phyloP scores from a whole-genome alignment of 1,284 basidiomycete species.

The Lignosus rhinocerotis region DNA sequence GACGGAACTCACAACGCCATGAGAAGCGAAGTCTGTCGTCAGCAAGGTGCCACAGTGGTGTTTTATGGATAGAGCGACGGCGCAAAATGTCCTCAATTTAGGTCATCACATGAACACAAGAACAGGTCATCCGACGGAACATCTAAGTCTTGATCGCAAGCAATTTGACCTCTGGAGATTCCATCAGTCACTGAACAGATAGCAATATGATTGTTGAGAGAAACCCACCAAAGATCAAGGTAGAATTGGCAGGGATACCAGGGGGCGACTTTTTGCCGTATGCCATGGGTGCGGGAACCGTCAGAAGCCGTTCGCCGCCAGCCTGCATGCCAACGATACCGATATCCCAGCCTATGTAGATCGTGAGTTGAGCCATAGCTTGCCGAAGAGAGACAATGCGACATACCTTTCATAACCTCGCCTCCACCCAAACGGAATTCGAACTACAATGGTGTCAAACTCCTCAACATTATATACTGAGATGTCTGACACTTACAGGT shows the following conservation, averaged over 20 bases:
- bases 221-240: slow-evolving; percentile 68
- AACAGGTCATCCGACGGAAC: not conserved
- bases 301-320: slow-evolving; percentile 86
- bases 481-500: slow-evolving; percentile 55
- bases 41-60: not conserved
- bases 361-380: not conserved
- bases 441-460: slow-evolving; percentile 52
- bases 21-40: not conserved
- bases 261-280: slow-evolving; percentile 62
- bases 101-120: not conserved
- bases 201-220: not conserved
- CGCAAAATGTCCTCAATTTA: not conserved
- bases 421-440: slow-evolving; percentile 84
- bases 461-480: slow-evolving; percentile 2
- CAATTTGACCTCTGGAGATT: slow-evolving; percentile 67
- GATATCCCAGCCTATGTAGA: slow-evolving; percentile 77
- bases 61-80: not conserved
- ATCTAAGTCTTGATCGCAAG: slow-evolving; percentile 57
- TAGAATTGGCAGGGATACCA: slow-evolving; percentile 68
- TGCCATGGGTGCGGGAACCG: slow-evolving; percentile 70
- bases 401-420: slow-evolving; percentile 86
- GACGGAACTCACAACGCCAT: not conserved
- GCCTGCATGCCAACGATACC: slow-evolving; percentile 92
- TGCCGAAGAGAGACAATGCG: too few species aligned
- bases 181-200: slow-evolving; percentile 16